Percentiles rank a stretch among this genome's conserved stretches.
These are phyloP conservation scores for Mucor indicus DNA, from an alignment of 371 early-diverging fungal genomes.

Conservation along the genomic window DNA sequence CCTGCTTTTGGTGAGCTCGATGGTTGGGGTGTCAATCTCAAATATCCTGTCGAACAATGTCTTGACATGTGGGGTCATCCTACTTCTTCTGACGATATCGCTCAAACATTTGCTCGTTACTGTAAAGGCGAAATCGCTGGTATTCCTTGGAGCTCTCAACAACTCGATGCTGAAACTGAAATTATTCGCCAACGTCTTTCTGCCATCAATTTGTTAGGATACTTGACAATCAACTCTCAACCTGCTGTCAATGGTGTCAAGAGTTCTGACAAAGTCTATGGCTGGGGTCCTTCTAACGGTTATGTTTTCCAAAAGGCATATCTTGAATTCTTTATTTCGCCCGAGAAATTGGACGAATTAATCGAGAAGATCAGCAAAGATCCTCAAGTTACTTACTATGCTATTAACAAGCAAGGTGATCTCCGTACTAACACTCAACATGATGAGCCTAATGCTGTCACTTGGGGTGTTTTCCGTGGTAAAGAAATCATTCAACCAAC, in stretches of 20 bases:
- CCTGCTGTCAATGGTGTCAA: constrained; percentile 92
- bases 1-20: constrained; percentile 93
- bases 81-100: constrained; percentile 61
- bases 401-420: constrained; percentile 87
- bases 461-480: constrained; percentile 99
- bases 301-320: constrained; percentile 97
- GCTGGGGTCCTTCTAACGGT: constrained; percentile 97
- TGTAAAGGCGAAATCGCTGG: constrained; percentile 72
- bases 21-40: constrained; percentile 82
- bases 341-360: constrained; percentile 67
- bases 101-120: constrained; percentile 77
- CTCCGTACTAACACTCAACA: constrained; percentile 80
- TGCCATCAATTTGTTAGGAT: constrained; percentile 77
- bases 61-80: constrained; percentile 84
- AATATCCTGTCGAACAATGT: constrained; percentile 61
- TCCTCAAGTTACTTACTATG: constrained; percentile 85
- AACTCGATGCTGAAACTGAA: constrained; percentile 79
- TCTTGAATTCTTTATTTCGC: constrained; percentile 92
- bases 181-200: constrained; percentile 71
- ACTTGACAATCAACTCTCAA: constrained; percentile 94
- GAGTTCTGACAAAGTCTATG: constrained; percentile 76
- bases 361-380: constrained; percentile 62
- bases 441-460: constrained; percentile 93
- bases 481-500: constrained; percentile 98
- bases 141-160: constrained; percentile 93